phyloP scores from a whole-genome alignment of 306 rosid species.

The Cucumis sativus region DNA sequence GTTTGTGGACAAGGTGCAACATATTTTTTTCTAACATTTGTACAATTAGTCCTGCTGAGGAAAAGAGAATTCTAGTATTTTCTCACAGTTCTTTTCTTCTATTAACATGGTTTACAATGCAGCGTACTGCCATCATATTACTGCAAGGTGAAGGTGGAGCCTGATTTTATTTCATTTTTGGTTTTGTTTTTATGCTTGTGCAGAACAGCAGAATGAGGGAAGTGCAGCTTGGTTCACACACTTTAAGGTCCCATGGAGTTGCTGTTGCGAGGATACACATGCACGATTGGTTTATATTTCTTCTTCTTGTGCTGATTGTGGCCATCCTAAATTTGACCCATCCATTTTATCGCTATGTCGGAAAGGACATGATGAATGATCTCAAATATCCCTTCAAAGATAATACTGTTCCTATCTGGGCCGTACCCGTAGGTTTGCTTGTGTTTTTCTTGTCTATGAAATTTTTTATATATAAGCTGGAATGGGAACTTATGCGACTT shows the following conservation, averaged over 20 bases:
- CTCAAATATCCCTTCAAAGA: slow-evolving; percentile 72
- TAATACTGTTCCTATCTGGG: slow-evolving; percentile 76
- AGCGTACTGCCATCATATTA: not conserved
- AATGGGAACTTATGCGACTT: slow-evolving; percentile 14
- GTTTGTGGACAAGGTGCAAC: not conserved
- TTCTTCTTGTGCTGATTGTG: slow-evolving; percentile 45
- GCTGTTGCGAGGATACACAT: slow-evolving; percentile 44
- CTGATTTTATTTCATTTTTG: not conserved
- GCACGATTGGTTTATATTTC: slow-evolving; percentile 80
- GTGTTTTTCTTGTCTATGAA: not conserved
- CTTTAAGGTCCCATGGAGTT: slow-evolving; percentile 68
- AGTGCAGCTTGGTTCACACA: slow-evolving; percentile 58
- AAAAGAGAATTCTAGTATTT: not conserved
- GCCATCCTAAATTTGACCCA: slow-evolving; percentile 25
- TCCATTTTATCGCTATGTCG: slow-evolving; percentile 86
- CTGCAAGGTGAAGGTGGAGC: not conserved
- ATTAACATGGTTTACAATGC: not conserved
- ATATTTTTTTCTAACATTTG: not conserved
- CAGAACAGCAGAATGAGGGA: slow-evolving; percentile 34
- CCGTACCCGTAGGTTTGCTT: slow-evolving; percentile 59
- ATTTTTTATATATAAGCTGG: not conserved
- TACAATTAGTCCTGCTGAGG: not conserved
- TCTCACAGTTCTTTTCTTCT: not conserved
- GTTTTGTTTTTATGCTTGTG: not conserved
- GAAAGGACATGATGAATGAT: slow-evolving; percentile 80